A percentile compares a stretch with the other conserved stretches of the same genome.
Conservation (phyloP, 768 basidiomycete genomes). For the Kwoniella sp. region DNA sequence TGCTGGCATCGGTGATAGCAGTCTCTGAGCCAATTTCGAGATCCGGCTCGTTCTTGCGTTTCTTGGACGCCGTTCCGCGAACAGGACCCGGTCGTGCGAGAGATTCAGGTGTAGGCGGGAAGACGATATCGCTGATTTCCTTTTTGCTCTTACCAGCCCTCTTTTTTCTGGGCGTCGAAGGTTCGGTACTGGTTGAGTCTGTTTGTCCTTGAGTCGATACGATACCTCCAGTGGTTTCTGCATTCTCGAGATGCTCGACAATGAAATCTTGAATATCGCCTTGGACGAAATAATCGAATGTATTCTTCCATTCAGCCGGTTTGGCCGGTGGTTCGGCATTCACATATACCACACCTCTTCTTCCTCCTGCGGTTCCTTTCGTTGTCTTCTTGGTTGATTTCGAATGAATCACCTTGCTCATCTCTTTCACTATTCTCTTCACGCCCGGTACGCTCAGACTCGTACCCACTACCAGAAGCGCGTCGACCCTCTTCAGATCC, state of each 20-base stretch:
- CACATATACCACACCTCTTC: conserved; percentile 73
- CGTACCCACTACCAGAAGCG: conserved; percentile 86
- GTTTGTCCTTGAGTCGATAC: background rate
- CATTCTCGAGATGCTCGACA: conserved; percentile 52
- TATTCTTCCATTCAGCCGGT: conserved; percentile 80
- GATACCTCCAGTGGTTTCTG: background rate
- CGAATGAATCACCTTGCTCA: conserved; percentile 67
- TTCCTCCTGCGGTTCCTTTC: conserved; percentile 57
- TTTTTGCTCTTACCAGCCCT: background rate
- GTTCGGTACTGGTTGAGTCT: background rate
- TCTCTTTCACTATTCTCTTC: conserved; percentile 82
- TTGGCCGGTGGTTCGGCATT: conserved; percentile 73
- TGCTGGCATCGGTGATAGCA: background rate
- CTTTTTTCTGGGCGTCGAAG: conserved; percentile 14
- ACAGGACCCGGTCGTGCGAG: background rate
- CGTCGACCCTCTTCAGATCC: conserved; percentile 81
- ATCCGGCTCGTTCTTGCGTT: background rate
- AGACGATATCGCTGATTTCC: background rate
- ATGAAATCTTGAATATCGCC: conserved; percentile 85
- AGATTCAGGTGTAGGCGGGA: conserved; percentile 23
- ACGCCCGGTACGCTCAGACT: conserved; percentile 86
- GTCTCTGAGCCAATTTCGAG: background rate
- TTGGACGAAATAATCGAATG: conserved; percentile 87
- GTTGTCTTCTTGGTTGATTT: conserved; percentile 3
- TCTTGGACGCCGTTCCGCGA: background rate